Percentiles rank a stretch among this genome's conserved stretches.
phyloP scores from a whole-genome alignment of 108 stramenopile species.

The Skeletonema costatum region DNA sequence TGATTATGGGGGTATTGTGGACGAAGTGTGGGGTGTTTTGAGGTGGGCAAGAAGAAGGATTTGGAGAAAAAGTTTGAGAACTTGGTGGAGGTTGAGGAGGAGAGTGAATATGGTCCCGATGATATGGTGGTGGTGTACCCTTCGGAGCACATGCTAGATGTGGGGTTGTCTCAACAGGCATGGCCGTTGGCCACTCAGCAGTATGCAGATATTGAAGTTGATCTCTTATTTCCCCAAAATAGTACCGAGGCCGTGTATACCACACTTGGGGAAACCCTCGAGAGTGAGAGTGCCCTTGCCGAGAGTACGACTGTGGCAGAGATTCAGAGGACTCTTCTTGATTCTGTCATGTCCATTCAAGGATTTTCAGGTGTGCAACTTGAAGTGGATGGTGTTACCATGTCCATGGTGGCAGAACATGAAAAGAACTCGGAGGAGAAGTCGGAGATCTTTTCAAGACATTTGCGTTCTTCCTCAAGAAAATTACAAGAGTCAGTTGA shows the following conservation, averaged over 20 bases:
- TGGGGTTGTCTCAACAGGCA: slow-evolving; percentile 8
- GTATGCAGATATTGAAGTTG: slow-evolving; percentile 14
- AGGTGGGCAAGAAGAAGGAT: slow-evolving; percentile 16
- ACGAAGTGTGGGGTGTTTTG: slow-evolving; percentile 30
- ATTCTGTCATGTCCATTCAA: background rate
- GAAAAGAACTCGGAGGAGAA: background rate
- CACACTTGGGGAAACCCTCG: background rate
- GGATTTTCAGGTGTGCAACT: background rate
- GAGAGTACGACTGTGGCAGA: background rate
- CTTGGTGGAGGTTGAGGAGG: slow-evolving; percentile 7
- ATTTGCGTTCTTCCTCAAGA: background rate
- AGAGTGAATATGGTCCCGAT: background rate
- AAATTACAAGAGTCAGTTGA: background rate
- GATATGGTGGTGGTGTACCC: slow-evolving; percentile 17
- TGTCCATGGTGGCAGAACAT: background rate
- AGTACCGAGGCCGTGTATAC: background rate
- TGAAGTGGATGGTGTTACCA: background rate
- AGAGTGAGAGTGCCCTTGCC: background rate
- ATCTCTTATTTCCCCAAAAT: slow-evolving; percentile 7
- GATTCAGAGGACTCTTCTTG: background rate
- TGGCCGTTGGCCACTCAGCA: slow-evolving; percentile 27
- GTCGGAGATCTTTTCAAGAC: background rate
- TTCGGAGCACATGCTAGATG: slow-evolving; percentile 3
- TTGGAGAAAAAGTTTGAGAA: slow-evolving; percentile 9
- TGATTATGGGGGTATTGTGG: slow-evolving; percentile 39